A percentile compares a stretch with the other conserved stretches of the same genome.
phyloP scores from a whole-genome alignment of 169 alveolate genomes.

The Amoebophrya sp. region DNA sequence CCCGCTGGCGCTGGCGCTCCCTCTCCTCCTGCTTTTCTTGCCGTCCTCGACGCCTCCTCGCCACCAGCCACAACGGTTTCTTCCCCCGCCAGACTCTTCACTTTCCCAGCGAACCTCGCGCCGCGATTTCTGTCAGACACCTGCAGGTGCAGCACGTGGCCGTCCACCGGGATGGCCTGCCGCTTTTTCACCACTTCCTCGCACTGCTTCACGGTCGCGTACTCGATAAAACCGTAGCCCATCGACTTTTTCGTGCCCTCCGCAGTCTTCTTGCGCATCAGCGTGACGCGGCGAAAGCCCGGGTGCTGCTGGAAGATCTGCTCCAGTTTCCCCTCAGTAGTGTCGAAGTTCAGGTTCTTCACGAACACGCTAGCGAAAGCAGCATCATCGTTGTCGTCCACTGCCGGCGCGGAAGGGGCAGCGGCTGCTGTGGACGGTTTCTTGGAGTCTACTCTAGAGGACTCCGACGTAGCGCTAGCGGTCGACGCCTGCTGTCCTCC shows the following conservation, averaged over 20 bases:
- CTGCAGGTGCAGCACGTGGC: conserved; percentile 45
- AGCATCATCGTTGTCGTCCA: too few relatives aligned
- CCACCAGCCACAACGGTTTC: background rate
- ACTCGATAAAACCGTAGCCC: conserved; percentile 84
- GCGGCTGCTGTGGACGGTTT: too few relatives aligned
- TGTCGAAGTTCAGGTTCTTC: conserved; percentile 64
- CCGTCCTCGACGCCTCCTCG: background rate
- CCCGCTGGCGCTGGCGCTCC: too few relatives aligned
- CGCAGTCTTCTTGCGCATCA: conserved; percentile 19
- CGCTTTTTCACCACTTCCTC: conserved; percentile 39
- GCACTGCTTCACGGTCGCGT: conserved; percentile 35
- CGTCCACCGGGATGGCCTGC: conserved; percentile 47
- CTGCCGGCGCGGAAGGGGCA: too few relatives aligned
- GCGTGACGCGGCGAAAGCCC: conserved; percentile 7
- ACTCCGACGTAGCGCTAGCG: background rate
- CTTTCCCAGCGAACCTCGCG: conserved; percentile 38
- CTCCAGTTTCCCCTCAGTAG: conserved; percentile 50
- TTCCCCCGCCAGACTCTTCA: background rate
- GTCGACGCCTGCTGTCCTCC: background rate
- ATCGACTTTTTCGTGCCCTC: conserved; percentile 39
- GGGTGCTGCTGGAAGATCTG: background rate
- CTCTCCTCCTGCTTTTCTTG: background rate
- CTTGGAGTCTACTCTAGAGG: background rate
- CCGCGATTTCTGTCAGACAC: too few relatives aligned
- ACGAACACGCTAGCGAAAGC: conserved; percentile 54